Percentiles rank a stretch among this genome's conserved stretches.
phyloP scores from a whole-genome alignment of 371 early-diverging fungal species.

The Nematocida sp. region DNA sequence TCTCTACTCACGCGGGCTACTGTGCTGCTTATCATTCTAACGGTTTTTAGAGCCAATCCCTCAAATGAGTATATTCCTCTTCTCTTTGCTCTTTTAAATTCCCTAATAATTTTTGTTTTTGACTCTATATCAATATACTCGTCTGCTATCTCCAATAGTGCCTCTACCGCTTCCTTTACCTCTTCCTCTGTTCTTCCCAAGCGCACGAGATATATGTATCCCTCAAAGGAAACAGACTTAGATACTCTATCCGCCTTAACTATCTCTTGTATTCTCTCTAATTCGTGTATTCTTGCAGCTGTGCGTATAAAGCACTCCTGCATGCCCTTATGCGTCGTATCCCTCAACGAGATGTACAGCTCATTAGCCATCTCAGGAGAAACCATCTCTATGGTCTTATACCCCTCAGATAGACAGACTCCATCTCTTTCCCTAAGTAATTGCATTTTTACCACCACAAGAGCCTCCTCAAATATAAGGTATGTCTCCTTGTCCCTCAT shows the following conservation, averaged over 20 bases:
- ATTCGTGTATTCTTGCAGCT: conserved; percentile 12
- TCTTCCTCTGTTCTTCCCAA: conserved; percentile 3
- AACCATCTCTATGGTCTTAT: conserved; percentile 42
- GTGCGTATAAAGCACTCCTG: conserved; percentile 43
- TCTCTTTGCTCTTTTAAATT: conserved; percentile 8
- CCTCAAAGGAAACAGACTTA: conserved; percentile 23
- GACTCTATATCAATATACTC: conserved; percentile 49
- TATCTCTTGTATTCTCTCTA: conserved; percentile 37
- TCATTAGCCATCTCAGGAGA: conserved; percentile 5
- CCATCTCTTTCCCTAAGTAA: conserved; percentile 57
- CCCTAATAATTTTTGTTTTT: conserved; percentile 27
- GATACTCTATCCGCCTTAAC: conserved; percentile 28
- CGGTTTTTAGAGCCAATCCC: conserved; percentile 19
- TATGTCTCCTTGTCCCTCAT: conserved; percentile 29
- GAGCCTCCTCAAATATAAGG: conserved; percentile 44
- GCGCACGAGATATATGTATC: conserved; percentile 30
- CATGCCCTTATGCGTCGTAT: conserved; percentile 36
- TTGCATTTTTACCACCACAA: conserved; percentile 29
- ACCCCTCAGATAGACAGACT: conserved; percentile 55
- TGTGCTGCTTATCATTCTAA: conserved; percentile 1
- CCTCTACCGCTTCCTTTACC: conserved; percentile 45
- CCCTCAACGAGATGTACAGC: conserved; percentile 30
- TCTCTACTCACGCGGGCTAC: conserved; percentile 26
- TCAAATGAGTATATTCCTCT: conserved; percentile 45
- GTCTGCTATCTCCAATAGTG: conserved; percentile 41